Evolutionary conservation across 208 protist species (phyloP), one percentile per base, ranked within the genome.

Genomic region (Wallacemonas sp.): DNA sequence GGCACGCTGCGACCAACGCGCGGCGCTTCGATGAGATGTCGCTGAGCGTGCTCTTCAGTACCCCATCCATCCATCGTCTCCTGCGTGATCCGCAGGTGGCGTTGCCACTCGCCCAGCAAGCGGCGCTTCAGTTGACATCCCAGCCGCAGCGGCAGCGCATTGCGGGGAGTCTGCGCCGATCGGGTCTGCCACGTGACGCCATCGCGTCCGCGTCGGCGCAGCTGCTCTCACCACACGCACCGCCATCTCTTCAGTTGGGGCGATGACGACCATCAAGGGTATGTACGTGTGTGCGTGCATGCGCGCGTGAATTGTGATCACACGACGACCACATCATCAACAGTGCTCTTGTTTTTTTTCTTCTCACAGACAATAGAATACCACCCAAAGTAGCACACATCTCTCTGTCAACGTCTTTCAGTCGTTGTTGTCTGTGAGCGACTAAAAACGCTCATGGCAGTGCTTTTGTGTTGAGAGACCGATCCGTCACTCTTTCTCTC

Each of bases 51-150:
- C 67, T 96, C 6, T 91, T 96, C 69, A 76, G 73, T 65, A 62
- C 81, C 1, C 83, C 87, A 6, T 75, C 76, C 2, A 63, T 92
- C 36, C 87, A 93, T 63, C 83, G 90, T 5, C 60, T 93, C 30
- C 72, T 93, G 54, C 38, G 47, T 17, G 68, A 61, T 1, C 47
- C 68, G 23, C 74, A 78, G n/a, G 70, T 92, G 29, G 78, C 90
- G 26, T 49, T 70, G 47, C 90, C 90, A 23, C 70, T 96, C 44
- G 68, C 93, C 9, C 70, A 87, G 24, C 78, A 79, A 44, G 87
- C 85, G 1, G 69, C 74, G 11, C 46, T 44, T 14, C 81, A 81
- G 54, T 65, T 83, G 0, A 72, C 62, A 23, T 92, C 86, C 4
- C 65, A 70, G 11, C 70, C 71, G 27, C 66, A 72, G 52, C 72